Evolutionary conservation across 192 early-diverging fungal species (phyloP).

Genomic region (Coemansia sp.): DNA sequence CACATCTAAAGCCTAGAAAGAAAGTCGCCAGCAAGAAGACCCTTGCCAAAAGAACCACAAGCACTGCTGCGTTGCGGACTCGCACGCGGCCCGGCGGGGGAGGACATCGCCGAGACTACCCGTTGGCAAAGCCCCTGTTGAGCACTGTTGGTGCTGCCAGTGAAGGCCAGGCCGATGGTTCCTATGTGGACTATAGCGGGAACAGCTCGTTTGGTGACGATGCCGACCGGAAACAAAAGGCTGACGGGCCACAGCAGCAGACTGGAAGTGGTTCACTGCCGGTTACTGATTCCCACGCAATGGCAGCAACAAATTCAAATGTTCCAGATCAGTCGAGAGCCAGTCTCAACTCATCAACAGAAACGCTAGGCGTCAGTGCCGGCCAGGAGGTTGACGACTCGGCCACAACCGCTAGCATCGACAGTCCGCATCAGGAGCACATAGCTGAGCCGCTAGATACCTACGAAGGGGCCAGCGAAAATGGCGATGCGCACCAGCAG

Average conservation of each 20-base stretch:
- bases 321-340: slow-evolving; percentile 6
- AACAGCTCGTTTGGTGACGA: slow-evolving; percentile 19
- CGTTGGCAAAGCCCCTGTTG: slow-evolving; percentile 6
- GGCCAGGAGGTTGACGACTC: slow-evolving; percentile 38
- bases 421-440: slow-evolving; percentile 22
- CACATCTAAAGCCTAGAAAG: slow-evolving; percentile 21
- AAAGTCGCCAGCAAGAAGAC: slow-evolving; percentile 22
- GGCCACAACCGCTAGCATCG: slow-evolving; percentile 46
- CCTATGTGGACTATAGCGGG: slow-evolving; percentile 51
- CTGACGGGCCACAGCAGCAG: slow-evolving; percentile 6
- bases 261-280: not conserved
- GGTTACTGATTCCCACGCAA: not conserved
- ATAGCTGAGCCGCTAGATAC: not conserved
- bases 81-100: slow-evolving; percentile 21
- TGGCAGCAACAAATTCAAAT: not conserved
- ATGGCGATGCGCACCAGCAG: not conserved
- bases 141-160: not conserved
- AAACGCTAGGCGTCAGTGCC: slow-evolving; percentile 34
- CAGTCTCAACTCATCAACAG: slow-evolving; percentile 47
- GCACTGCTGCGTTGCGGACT: slow-evolving; percentile 37
- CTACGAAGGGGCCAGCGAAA: not conserved
- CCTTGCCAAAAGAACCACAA: slow-evolving; percentile 38
- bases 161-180: slow-evolving; percentile 26
- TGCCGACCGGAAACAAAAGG: not conserved
- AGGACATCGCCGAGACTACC: slow-evolving; percentile 16